Evolutionary conservation across 306 rosid genomes (phyloP), one percentile per base, ranked within the genome.

Genomic region (cucumber (Cucumis sativus)): DNA sequence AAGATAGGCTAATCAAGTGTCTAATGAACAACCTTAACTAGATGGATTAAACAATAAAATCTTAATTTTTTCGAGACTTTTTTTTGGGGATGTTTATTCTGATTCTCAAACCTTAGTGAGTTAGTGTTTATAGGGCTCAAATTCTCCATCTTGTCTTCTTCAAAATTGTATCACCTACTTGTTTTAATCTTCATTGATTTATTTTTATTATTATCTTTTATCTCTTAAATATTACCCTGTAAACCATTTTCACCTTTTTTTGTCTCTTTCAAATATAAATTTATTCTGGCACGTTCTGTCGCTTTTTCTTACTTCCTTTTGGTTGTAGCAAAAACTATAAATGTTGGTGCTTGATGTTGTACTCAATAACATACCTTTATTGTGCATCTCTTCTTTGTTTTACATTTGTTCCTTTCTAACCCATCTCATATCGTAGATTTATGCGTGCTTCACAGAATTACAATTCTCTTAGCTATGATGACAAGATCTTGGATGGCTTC

Each of bases 361-460:
- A 35, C 37, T 35, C 20, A 13, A 39, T 74, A 21, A 56, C 65
- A 35, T 54, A 39, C 78, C 35, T 74, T 74, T 55, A 58, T 55
- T 49, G 56, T 51, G 61, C 7, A 20, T 20, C 61, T 72, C 43
- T 72, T 49, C 43, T 52, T 84, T 83, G 82, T 84, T 80, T 56
- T 83, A 56, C 82, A 37, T 86, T 83, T 79, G 77, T 86, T 85
- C 85, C 69, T 81, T 83, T 88, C 90, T 89, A 86, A 90, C 91
- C 85, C 78, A 82, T 90, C 97, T 90, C 91, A 93, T 95, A 87
- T 88, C 83, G 81, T 92, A 92, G 99, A 91, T 86, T 92, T 90
- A 86, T 88, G 87, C 91, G 47, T 91, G 87, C 96, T 95, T 92
- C 90, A 85, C 97, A 95, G 99, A 95, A 90, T 92, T 95, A 92